Base-by-base conservation (phyloP, 2,329 filamentous ascomycete genomes). In the Calonectria fujianensis region DNA sequence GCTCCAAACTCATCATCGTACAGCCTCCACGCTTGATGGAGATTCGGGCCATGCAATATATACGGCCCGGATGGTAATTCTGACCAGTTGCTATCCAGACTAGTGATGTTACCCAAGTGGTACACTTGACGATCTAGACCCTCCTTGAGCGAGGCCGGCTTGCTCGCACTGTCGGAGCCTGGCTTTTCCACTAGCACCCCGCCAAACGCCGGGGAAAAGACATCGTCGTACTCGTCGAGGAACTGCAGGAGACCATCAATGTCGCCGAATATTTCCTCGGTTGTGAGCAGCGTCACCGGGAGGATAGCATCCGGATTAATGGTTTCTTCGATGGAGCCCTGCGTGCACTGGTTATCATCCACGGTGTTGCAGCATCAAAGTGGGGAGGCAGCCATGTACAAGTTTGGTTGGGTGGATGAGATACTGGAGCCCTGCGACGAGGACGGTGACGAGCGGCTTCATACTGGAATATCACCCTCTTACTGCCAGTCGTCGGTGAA, bases 281-380 rank as follows among this genome's bases (percentile, higher is more conserved):
- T 84, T 32, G 82, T 82, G 9, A 87, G 81, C 7, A 87, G 81
- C 16, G 85, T 86, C 27, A 87, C 84, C 11, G 86, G 86, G 20
- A 87, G 80, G 16, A 87, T 78, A 66, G 82, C 84, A 71, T 87
- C 85, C 0, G 86, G 82, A 29, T 86, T 84, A 74, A 87, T 86
- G 39, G 83, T 85, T 74, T 86, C 84, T 72, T 86, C 80, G n/a
- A 87, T 86, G 27, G 82, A 82, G 67, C 85, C 86, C 85, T 87
- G 57, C 29, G 57, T 31, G 16, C 24, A 27, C 37, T 27, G 57
- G 57, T 63, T 29, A 63, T 63, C 24, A 63, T 63, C n/a, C 24
- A 20, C 9, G 24, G 13, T 0, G 20, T 31, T 20, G 6, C 13
- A 27, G 45, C n/a, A 39, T 18, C 18, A 29, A 39, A 2, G 18